These are phyloP conservation scores for Suhomyces tanzawaensis DNA, from an alignment of 805 yeast species.

Conservation along the genomic window DNA sequence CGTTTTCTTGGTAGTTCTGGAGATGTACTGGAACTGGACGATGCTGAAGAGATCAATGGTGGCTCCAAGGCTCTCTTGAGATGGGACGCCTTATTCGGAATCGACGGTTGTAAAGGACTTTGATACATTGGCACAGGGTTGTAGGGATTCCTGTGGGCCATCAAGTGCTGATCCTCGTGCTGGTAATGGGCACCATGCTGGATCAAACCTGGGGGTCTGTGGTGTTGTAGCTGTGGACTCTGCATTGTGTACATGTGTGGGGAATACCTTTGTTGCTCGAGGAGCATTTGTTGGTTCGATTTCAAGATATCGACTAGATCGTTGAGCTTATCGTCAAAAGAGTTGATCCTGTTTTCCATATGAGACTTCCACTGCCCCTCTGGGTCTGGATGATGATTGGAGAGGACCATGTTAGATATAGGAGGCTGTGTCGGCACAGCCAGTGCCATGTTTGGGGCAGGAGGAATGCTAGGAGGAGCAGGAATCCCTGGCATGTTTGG, in stretches of 20 bases:
- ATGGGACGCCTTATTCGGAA: neutral
- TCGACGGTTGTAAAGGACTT: neutral
- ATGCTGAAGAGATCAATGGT: no score
- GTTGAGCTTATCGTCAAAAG: constrained; percentile 37
- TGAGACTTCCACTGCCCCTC: constrained; percentile 31
- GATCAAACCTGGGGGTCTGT: constrained; percentile 1
- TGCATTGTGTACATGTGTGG: neutral
- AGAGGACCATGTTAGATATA: constrained; percentile 6
- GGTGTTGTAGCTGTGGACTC: neutral
- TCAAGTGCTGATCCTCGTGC: neutral
- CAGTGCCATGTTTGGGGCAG: constrained; percentile 6
- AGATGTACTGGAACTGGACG: neutral
- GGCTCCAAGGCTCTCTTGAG: neutral
- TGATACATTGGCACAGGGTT: neutral
- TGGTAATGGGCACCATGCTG: constrained; percentile 2
- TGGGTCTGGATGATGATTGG: constrained; percentile 1
- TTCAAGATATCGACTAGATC: constrained; percentile 36
- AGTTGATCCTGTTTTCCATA: constrained; percentile 34
- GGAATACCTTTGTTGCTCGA: constrained; percentile 11
- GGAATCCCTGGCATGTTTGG: neutral
- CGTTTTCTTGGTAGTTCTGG: neutral
- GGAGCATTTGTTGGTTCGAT: constrained; percentile 28
- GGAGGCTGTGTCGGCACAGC: constrained; percentile 14
- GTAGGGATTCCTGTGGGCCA: neutral
- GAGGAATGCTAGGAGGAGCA: neutral